A percentile compares a stretch with the other conserved stretches of the same genome.
Evolutionary conservation across 441 rosid species (phyloP).

Genomic region (Adansonia grandidieri): DNA sequence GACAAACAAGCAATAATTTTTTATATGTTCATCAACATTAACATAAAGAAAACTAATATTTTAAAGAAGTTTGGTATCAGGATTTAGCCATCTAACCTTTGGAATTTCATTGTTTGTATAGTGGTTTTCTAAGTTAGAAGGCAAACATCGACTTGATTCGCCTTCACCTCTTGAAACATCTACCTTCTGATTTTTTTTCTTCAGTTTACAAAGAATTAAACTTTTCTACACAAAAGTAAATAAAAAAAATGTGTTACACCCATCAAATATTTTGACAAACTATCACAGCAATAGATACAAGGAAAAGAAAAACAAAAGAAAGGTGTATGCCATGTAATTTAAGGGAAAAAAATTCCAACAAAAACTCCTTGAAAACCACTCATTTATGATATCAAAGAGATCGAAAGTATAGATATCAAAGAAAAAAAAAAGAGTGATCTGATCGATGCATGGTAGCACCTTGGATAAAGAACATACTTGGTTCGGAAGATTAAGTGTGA

Average conservation of each 20-base stretch:
- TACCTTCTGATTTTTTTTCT: slow-evolving; percentile 6
- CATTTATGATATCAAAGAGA: background rate
- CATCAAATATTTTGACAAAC: background rate
- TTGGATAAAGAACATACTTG: slow-evolving; percentile 5
- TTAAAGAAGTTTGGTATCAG: background rate
- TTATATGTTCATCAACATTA: background rate
- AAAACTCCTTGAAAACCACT: background rate
- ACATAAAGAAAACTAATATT: background rate
- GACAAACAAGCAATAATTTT: background rate
- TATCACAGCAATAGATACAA: background rate
- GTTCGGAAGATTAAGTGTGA: slow-evolving; percentile 16
- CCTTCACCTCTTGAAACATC: slow-evolving; percentile 16
- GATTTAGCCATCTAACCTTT: slow-evolving; percentile 3
- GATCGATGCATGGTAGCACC: background rate
- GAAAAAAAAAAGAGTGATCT: background rate
- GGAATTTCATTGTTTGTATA: background rate
- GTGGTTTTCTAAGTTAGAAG: slow-evolving; percentile 11
- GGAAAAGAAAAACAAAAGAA: background rate
- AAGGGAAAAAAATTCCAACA: background rate
- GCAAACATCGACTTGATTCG: background rate
- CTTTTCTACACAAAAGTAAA: slow-evolving; percentile 15
- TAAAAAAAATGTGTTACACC: background rate
- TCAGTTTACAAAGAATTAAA: slow-evolving; percentile 20
- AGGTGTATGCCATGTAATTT: background rate
- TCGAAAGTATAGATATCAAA: background rate